Evolutionary conservation across 1,284 basidiomycete genomes (phyloP), one percentile per base, ranked within the genome.

Genomic region (Quambalaria eucalypti): DNA sequence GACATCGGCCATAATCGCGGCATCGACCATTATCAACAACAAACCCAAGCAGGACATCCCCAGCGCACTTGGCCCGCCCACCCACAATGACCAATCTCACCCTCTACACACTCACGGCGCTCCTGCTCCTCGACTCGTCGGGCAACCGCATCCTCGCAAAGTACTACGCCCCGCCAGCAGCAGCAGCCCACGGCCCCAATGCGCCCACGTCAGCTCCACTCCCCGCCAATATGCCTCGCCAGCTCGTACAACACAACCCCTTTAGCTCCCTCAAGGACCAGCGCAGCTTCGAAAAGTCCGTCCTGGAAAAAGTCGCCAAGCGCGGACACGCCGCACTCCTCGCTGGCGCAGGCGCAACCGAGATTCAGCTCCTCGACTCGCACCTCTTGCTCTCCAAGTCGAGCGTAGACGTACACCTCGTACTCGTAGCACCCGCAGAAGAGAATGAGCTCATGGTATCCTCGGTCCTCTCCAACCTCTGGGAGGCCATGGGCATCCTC

Each of bases 401-500:
- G 66, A 88, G 90, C 33, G 85, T 95, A 55, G 95, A 99, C 79
- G 85, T 97, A 69, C 87, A 92, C 61, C 85, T 97, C 77, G 95
- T 96, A 81, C 85, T 98, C 67, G 83, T 98, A 71, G 90, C 88
- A 16, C 86, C 88, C 3, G 77, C 88, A 10, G 81, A 82, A 2
- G 91, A 95, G 78, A 98, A 99, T 78, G 93, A 98, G 78, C 82
- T 98, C 60, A 97, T 98, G 90, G 84, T 98, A 42, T 84, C 87
- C 58, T 79, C 83, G 16, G 86, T 90, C 7, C 83, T 98, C 23
- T 82, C 80, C 47, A 88, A 90, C 0, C 87, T 96, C 72, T 82
- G 85, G 56, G 95, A 98, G 71, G 87, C 91, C 10, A 80, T 92
- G 19, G 83, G 84, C 26, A 80, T 95, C 68, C 80, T 98, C 29